Evolutionary conservation across 2,329 filamentous ascomycete genomes (phyloP).

Genomic region (Incumbomyces delicatus): DNA sequence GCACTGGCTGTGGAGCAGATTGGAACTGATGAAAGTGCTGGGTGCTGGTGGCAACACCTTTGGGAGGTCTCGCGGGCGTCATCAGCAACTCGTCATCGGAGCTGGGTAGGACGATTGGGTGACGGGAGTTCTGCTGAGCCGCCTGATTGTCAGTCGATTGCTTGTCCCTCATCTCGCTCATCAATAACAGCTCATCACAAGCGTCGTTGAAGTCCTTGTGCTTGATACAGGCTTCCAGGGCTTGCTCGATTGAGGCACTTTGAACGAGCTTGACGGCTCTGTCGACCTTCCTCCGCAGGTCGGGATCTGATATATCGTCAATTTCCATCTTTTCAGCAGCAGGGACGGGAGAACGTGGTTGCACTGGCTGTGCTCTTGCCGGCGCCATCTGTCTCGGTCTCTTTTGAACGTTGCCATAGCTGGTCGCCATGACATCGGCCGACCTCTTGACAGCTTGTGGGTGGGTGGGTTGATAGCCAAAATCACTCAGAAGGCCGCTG

Average conservation of each 20-base stretch:
- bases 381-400: conserved; percentile 33
- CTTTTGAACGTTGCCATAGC: conserved; percentile 29
- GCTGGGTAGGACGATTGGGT: conserved; percentile 23
- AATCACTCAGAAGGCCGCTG: conserved; percentile 3
- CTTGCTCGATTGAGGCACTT: conserved; percentile 35
- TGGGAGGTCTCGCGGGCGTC: conserved; percentile 17
- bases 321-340: conserved; percentile 32
- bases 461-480: conserved; percentile 1
- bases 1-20: conserved; percentile 31
- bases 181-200: conserved; percentile 35
- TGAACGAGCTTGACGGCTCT: conserved; percentile 43
- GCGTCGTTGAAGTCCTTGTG: conserved; percentile 49
- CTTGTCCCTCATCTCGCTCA: conserved; percentile 25
- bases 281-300: conserved; percentile 41
- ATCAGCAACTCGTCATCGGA: conserved; percentile 36
- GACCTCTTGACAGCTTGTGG: conserved; percentile 27
- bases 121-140: background rate
- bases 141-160: conserved; percentile 10
- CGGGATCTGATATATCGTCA: conserved; percentile 42
- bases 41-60: conserved; percentile 6
- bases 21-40: conserved; percentile 17
- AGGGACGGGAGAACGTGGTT: conserved; percentile 6
- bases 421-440: conserved; percentile 35
- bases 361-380: conserved; percentile 38
- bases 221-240: conserved; percentile 41